Percentiles rank a stretch among this genome's conserved stretches.
Evolutionary conservation across 805 yeast species (phyloP).

Genomic region (Starmera quercuum): DNA sequence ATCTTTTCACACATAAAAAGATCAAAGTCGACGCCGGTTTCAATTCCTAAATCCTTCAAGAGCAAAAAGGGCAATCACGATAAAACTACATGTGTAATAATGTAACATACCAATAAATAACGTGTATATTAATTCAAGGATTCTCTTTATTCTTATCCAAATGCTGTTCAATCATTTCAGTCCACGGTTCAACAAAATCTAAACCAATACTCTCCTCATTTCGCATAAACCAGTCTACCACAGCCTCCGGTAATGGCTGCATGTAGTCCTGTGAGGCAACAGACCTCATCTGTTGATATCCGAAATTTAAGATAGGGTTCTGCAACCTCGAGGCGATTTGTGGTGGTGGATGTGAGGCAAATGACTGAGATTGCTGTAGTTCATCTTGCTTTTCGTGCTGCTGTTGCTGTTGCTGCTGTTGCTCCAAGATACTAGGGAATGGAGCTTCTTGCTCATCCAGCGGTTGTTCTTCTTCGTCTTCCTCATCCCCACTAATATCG

Average conservation of each 20-base stretch:
- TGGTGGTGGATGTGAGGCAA: constrained; percentile 1
- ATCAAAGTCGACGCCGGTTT: constrained; percentile 13
- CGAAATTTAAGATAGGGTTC: constrained; percentile 8
- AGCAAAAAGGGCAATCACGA: constrained; percentile 2
- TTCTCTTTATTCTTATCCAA: constrained; percentile 16
- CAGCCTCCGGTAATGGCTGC: constrained; percentile 22
- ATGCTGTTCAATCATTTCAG: constrained; percentile 70
- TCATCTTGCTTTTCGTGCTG: not conserved
- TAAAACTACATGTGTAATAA: constrained; percentile 11
- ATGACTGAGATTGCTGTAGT: constrained; percentile 3
- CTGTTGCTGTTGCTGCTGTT: constrained; percentile 1
- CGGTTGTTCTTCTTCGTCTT: constrained; percentile 6
- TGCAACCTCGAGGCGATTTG: not conserved
- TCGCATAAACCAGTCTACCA: constrained; percentile 43
- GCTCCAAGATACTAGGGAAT: not conserved
- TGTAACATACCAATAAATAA: constrained; percentile 4
- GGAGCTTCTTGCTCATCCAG: not conserved
- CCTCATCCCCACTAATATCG: constrained; percentile 13
- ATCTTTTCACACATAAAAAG: constrained; percentile 10
- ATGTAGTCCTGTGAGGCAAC: not conserved
- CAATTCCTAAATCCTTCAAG: constrained; percentile 3
- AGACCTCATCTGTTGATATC: constrained; percentile 16
- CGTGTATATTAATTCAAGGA: not conserved
- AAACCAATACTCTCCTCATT: constrained; percentile 42
- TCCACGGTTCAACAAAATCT: constrained; percentile 69